Conservation (phyloP, 2,329 filamentous ascomycete genomes). For the Alternaria sp. region DNA sequence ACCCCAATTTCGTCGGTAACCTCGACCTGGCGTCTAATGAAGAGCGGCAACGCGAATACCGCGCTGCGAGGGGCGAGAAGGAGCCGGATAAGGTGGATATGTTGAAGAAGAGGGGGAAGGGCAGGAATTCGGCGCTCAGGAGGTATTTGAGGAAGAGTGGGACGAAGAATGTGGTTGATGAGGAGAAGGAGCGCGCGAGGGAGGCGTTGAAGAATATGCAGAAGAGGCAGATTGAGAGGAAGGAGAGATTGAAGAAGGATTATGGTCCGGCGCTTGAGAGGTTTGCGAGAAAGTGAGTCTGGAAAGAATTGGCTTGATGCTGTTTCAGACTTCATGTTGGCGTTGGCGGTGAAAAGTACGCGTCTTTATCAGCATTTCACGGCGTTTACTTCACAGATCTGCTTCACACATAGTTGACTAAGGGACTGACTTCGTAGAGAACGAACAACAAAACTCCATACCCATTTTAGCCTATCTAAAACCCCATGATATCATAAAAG, state of each 20-base stretch:
- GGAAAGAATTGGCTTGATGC: neutral
- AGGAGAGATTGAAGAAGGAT: slow-evolving; percentile 66
- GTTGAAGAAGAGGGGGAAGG: slow-evolving; percentile 78
- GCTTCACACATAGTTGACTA: too few species aligned
- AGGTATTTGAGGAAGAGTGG: slow-evolving; percentile 92
- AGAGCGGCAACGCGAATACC: slow-evolving; percentile 74
- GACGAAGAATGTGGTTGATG: slow-evolving; percentile 92
- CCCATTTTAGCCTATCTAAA: slow-evolving; percentile 29
- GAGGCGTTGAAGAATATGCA: slow-evolving; percentile 69
- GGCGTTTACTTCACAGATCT: slow-evolving; percentile 12
- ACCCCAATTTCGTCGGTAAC: slow-evolving; percentile 90
- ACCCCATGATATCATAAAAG: slow-evolving; percentile 22
- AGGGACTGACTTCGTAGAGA: too few species aligned
- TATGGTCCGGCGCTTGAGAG: slow-evolving; percentile 85
- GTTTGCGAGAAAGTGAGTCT: slow-evolving; percentile 71
- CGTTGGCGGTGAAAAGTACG: neutral
- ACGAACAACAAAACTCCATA: slow-evolving; percentile 10
- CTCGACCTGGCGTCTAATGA: slow-evolving; percentile 82
- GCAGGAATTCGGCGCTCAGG: slow-evolving; percentile 86
- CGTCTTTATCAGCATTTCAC: slow-evolving; percentile 9
- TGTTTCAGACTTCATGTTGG: neutral
- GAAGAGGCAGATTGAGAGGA: slow-evolving; percentile 35
- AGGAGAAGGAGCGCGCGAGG: slow-evolving; percentile 86
- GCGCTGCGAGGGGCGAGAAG: slow-evolving; percentile 73
- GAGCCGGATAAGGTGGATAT: slow-evolving; percentile 64